phyloP scores from a whole-genome alignment of 129 eudicot genomes.

The Sambucus nigra region DNA sequence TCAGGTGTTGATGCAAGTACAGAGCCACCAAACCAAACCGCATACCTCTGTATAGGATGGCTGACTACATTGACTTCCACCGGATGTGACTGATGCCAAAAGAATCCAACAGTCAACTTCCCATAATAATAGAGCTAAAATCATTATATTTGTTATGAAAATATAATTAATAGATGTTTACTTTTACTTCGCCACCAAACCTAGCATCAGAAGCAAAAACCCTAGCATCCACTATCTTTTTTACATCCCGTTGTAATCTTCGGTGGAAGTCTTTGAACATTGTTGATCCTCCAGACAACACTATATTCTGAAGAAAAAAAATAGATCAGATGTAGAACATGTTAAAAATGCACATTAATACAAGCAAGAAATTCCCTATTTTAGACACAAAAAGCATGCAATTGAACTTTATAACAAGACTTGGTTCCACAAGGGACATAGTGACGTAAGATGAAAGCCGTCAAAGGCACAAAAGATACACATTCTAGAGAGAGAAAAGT shows the following conservation, averaged over 20 bases:
- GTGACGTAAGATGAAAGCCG: too few species aligned
- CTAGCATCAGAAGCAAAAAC: constrained; percentile 61
- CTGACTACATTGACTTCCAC: constrained; percentile 98
- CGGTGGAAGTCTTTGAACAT: constrained; percentile 91
- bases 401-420: too few species aligned
- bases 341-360: not conserved
- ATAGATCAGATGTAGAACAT: not conserved
- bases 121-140: too few species aligned
- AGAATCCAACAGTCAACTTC: not conserved
- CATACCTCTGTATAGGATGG: constrained; percentile 97
- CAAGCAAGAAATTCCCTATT: too few species aligned
- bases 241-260: constrained; percentile 86
- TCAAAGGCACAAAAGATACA: too few species aligned
- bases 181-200: constrained; percentile 65
- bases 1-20: constrained; percentile 99
- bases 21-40: constrained; percentile 99
- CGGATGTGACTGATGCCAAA: constrained; percentile 63
- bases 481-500: too few species aligned
- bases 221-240: constrained; percentile 95
- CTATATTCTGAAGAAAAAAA: constrained; percentile 57
- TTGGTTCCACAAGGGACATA: too few species aligned
- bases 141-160: not conserved
- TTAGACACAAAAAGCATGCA: too few species aligned
- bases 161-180: constrained; percentile 15
- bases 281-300: constrained; percentile 98